These are phyloP conservation scores for Yamadazyma ubonensis DNA, from an alignment of 805 yeast genomes.

Conservation along the genomic window DNA sequence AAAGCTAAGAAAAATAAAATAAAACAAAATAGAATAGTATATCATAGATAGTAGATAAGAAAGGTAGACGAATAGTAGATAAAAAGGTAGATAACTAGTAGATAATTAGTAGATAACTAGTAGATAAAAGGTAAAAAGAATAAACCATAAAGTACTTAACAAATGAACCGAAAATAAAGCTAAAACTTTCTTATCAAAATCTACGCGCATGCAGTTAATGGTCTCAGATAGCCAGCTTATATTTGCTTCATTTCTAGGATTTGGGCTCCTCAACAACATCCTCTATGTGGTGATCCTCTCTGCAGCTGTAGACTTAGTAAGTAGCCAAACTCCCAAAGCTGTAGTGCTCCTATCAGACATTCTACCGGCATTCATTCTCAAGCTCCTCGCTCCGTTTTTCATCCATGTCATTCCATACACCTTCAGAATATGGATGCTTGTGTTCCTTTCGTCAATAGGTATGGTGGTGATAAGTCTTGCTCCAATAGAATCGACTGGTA, in stretches of 20 bases:
- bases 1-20: too few species aligned
- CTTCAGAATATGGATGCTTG: conserved; percentile 52
- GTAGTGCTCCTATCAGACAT: conserved; percentile 83
- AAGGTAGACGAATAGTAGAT: too few species aligned
- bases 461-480: conserved; percentile 65
- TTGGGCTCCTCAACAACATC: conserved; percentile 86
- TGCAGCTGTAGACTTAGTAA: conserved; percentile 91
- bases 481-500: conserved; percentile 24
- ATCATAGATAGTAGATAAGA: too few species aligned
- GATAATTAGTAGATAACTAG: too few species aligned
- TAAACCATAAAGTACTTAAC: too few species aligned
- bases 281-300: conserved; percentile 87
- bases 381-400: conserved; percentile 75
- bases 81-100: too few species aligned
- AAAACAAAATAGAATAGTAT: too few species aligned
- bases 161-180: too few species aligned
- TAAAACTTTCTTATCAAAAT: too few species aligned
- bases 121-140: too few species aligned
- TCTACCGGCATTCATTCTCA: conserved; percentile 73
- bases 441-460: conserved; percentile 62
- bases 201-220: conserved; percentile 4
- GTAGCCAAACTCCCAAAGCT: conserved; percentile 80
- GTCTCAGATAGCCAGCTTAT: conserved; percentile 15
- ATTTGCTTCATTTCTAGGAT: conserved; percentile 66
- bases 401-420: conserved; percentile 64